Evolutionary conservation across 2,329 filamentous ascomycete species (phyloP), one percentile per base, ranked within the genome.

Genomic region (Metarhizium sp.): DNA sequence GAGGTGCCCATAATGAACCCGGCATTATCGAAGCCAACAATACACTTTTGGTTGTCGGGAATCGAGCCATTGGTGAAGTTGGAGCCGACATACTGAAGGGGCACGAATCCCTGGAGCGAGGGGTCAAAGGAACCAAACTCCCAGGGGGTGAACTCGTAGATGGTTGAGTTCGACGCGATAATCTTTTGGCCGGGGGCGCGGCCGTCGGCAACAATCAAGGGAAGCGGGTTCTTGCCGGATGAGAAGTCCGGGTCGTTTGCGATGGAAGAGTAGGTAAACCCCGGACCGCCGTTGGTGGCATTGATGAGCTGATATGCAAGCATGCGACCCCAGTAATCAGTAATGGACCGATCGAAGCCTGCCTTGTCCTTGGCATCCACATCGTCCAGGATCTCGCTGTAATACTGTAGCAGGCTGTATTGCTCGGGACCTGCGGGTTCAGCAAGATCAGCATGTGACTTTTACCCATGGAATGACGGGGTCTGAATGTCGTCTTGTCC

Each of bases 271-370:
- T 86, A 95, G 4, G 91, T 96, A 64, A 87, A 91, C 14, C 75
- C 77, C 14, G 86, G 82, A 0, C 89, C 91, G 43, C 91, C 92
- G 58, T 88, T 72, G 1, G 78, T 78, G 6, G 82, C 87, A 66
- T 92, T 88, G 66, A 96, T 80, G 50, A 96, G 79, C 72, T 96
- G 91, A 71, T 87, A 95, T 1, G 86, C 86, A n/a, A 96, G 78
- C 50, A 88, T 88, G 56, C 91, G 86, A 32, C 88, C 89, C 87
- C 91, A 95, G 69, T 90, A 90, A 73, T 96, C 92, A 0, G 92
- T 96, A 56, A 96, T 78, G 8, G 88, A 87, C 3, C 80, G 81
- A 40, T 75, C 66, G 59, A 69, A 76, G 20, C 73, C 73, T 8
- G 71, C 71, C 29, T 70, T 64, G n/a, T 66, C 63, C 66, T 76